Percentiles rank a stretch among this genome's conserved stretches.
Conservation (phyloP, 106 monocot species). For the Hemerocallis citrina region DNA sequence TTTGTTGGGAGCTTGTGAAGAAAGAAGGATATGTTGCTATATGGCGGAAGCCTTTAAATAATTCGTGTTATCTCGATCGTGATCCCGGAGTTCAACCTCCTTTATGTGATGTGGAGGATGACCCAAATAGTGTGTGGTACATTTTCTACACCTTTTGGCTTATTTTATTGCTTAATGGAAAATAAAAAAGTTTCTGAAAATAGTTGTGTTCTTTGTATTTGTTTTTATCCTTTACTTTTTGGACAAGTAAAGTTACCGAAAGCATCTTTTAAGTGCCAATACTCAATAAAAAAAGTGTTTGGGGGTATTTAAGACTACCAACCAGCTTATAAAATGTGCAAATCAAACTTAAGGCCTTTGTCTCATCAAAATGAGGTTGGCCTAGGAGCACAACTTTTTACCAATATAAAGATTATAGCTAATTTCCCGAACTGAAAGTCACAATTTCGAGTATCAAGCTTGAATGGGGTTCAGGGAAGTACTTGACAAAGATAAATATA, state of each 20-base stretch:
- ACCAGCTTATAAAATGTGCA: not conserved
- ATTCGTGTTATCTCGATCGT: conserved; percentile 56
- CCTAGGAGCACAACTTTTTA: not conserved
- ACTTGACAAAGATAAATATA: not conserved
- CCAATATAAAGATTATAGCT: not conserved
- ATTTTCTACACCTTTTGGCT: conserved; percentile 20
- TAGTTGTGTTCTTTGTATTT: no score
- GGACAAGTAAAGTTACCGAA: no score
- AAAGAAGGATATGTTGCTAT: conserved; percentile 92
- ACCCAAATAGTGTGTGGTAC: conserved; percentile 81
- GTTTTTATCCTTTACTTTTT: no score
- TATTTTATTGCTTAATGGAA: conserved; percentile 6
- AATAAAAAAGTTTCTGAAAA: not conserved
- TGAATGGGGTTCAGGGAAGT: not conserved
- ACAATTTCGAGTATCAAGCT: not conserved
- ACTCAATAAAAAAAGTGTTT: no score
- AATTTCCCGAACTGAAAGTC: not conserved
- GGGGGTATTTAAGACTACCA: no score
- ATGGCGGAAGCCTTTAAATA: conserved; percentile 84
- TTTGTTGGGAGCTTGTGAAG: conserved; percentile 88
- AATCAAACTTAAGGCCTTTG: not conserved
- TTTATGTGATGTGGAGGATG: conserved; percentile 59
- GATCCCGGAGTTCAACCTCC: conserved; percentile 42
- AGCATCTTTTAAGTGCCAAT: no score
- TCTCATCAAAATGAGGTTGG: not conserved